Evolutionary conservation across 495 filamentous ascomycete genomes (phyloP), one percentile per base, ranked within the genome.

Genomic region (Penicillium parvum): DNA sequence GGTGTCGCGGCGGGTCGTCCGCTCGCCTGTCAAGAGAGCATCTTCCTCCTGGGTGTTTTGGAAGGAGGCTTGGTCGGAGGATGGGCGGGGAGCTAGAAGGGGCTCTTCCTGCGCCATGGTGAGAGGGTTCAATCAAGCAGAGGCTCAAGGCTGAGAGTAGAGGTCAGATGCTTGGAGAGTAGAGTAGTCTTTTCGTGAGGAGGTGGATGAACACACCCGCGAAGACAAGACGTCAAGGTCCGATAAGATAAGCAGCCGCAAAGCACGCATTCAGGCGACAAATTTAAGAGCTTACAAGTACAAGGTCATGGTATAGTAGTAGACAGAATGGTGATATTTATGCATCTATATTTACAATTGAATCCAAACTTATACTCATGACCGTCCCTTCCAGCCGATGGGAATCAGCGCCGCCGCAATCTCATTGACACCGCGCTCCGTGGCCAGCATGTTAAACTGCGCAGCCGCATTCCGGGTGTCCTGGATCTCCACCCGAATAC

Each of bases 401-500:
- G 90, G 90, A 58, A 98, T 75, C 72, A 98, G 60, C 10, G 91
- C 92, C 7, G 89, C 92, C 22, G 89, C 92, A 36, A 97, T 82
- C 61, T 86, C 80, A 14, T 72, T 65, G 8, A 90, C 78, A 16
- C 87, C 85, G 34, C 88, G 72, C 69, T 95, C 88, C 32, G 87
- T 94, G 29, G 85, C 88, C 33, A 95, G 67, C 51, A 95, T 52
- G 59, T 95, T 95, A 55, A 86, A 95, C 70, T 90, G 88, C 40
- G 88, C 84, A 12, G 90, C 90, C 15, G 92, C 92, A 69, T 96
- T 96, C 44, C 88, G 72, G 25, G 92, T 99, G 71, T 96, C 92
- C 61, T 87, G 77, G 9, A 96, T 76, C 54, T 99, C 92, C 19
- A 97, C 69, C 45, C 87, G 74, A 44, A 99, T 84, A 0, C 92